These are phyloP conservation scores for Starmerella tilneyi DNA, from an alignment of 805 yeast species.

Conservation along the genomic window DNA sequence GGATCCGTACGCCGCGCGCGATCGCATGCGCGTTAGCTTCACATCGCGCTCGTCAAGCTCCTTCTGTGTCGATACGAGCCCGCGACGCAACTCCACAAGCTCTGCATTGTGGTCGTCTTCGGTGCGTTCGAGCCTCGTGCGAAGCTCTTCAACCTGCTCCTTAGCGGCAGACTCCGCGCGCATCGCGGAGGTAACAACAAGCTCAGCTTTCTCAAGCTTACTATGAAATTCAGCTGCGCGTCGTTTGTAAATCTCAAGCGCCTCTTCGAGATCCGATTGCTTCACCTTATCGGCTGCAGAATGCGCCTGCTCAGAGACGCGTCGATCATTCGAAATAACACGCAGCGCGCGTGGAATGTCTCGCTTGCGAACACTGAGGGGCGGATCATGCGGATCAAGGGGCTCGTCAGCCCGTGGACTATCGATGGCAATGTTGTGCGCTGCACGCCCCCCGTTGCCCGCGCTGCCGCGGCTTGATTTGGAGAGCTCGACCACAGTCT, in stretches of 20 bases:
- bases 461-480: neutral
- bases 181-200: slow-evolving; percentile 52
- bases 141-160: slow-evolving; percentile 33
- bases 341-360: slow-evolving; percentile 15
- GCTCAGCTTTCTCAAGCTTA: slow-evolving; percentile 70
- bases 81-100: slow-evolving; percentile 5
- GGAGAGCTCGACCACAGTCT: slow-evolving; percentile 11
- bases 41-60: slow-evolving; percentile 13
- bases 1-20: slow-evolving; percentile 4
- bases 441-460: neutral
- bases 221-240: slow-evolving; percentile 65
- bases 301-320: slow-evolving; percentile 38
- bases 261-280: slow-evolving; percentile 44
- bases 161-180: slow-evolving; percentile 48
- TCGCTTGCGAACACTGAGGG: slow-evolving; percentile 14
- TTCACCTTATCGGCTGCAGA: slow-evolving; percentile 48
- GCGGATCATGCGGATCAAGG: slow-evolving; percentile 10
- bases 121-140: slow-evolving; percentile 8
- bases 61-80: slow-evolving; percentile 8
- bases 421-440: neutral
- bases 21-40: slow-evolving; percentile 6
- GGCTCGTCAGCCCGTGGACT: slow-evolving; percentile 1
- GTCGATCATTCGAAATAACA: slow-evolving; percentile 23
- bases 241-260: slow-evolving; percentile 51
- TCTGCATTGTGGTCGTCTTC: slow-evolving; percentile 15